Percentiles rank a stretch among this genome's conserved stretches.
Conservation (phyloP, 257 asterid genomes). For the Gardenia jasminoides region DNA sequence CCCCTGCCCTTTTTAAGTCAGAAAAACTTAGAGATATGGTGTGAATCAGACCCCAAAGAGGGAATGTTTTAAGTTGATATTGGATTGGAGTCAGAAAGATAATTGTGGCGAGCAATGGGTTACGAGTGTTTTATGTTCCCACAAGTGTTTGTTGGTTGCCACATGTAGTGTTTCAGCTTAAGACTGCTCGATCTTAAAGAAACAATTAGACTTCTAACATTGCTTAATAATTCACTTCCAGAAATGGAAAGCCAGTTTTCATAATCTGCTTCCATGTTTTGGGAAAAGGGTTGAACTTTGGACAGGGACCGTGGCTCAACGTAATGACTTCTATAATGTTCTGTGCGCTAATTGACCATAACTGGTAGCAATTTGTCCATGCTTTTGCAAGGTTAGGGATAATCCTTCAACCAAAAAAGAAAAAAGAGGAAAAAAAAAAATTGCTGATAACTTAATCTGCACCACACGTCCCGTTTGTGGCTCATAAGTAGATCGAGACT, state of each 20-base stretch:
- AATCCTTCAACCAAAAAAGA: too few species aligned
- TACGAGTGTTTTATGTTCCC: constrained; percentile 9
- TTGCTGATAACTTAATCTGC: not conserved
- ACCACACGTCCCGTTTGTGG: constrained; percentile 4
- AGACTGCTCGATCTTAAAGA: constrained; percentile 4
- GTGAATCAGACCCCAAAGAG: not conserved
- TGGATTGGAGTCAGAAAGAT: not conserved
- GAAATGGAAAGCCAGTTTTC: constrained; percentile 16
- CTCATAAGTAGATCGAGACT: constrained; percentile 9
- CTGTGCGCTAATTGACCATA: not conserved
- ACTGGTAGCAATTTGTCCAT: not conserved
- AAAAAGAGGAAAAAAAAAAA: not conserved
- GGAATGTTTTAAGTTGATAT: not conserved
- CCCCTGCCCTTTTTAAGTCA: not conserved
- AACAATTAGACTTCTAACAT: constrained; percentile 18
- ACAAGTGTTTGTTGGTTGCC: constrained; percentile 23
- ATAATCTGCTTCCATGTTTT: constrained; percentile 9
- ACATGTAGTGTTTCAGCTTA: constrained; percentile 43
- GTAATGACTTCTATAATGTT: not conserved
- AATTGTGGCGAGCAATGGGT: constrained; percentile 2
- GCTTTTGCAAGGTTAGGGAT: not conserved
- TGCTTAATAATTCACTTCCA: constrained; percentile 18
- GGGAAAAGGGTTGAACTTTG: constrained; percentile 22
- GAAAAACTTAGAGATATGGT: not conserved
- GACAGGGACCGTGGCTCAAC: constrained; percentile 24